Conservation (phyloP, 2,329 filamentous ascomycete species). For the Ascochyta rabiei region DNA sequence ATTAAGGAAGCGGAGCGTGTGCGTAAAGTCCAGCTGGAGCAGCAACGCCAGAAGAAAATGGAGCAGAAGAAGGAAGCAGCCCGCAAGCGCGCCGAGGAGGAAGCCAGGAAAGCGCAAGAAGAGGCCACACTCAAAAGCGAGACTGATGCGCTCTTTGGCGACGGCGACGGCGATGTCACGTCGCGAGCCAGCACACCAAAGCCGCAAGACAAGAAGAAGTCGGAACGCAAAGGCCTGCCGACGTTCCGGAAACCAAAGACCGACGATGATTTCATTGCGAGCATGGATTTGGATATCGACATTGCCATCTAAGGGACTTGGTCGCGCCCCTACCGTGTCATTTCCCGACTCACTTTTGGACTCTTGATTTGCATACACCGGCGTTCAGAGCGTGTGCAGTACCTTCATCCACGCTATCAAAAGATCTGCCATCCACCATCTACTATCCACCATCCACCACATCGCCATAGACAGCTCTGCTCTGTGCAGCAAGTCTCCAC, state of each 20-base stretch:
- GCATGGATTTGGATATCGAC: conserved; percentile 89
- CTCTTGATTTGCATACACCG: too few species aligned
- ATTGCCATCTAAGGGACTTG: conserved; percentile 70
- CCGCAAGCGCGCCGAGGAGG: conserved; percentile 55
- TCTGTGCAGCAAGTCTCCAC: too few species aligned
- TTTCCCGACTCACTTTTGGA: too few species aligned
- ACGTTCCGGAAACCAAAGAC: conserved; percentile 78
- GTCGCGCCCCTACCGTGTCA: too few species aligned
- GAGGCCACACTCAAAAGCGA: conserved; percentile 34
- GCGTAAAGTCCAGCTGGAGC: conserved; percentile 86
- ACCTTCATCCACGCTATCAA: too few species aligned
- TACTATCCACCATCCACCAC: too few species aligned
- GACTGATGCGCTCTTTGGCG: conserved; percentile 54
- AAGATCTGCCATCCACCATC: too few species aligned
- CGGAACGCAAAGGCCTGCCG: conserved; percentile 60
- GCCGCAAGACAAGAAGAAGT: conserved; percentile 59
- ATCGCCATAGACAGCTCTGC: too few species aligned
- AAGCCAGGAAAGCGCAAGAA: conserved; percentile 53
- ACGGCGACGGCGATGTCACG: conserved; percentile 52
- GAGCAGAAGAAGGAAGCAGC: conserved; percentile 54
- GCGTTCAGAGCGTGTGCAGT: too few species aligned
- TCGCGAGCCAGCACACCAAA: conserved; percentile 52
- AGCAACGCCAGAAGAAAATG: conserved; percentile 55
- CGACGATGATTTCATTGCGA: conserved; percentile 91
- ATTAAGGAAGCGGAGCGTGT: conserved; percentile 85